Percentiles rank a stretch among this genome's conserved stretches.
Conservation (phyloP, 1,284 basidiomycete species). For the Moniliella sp. region DNA sequence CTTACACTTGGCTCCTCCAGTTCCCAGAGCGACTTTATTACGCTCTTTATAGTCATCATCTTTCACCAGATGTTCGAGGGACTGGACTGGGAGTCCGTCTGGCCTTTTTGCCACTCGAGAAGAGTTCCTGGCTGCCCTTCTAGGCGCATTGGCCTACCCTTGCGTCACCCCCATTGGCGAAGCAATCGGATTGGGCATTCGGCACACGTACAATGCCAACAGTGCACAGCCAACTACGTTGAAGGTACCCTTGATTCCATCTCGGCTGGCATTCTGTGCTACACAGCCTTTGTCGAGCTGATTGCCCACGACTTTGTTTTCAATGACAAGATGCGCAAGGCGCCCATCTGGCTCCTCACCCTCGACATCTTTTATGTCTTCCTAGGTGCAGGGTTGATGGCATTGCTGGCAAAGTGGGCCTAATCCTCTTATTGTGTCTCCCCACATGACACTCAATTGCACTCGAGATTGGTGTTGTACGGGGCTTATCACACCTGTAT, state of each 20-base stretch:
- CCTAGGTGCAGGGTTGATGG: constrained; percentile 36
- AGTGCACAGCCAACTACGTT: constrained; percentile 54
- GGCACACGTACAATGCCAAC: constrained; percentile 57
- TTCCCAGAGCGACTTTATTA: constrained; percentile 6
- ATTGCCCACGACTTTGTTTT: constrained; percentile 12
- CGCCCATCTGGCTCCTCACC: constrained; percentile 3
- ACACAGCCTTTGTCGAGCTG: constrained; percentile 73
- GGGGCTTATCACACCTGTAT: no score
- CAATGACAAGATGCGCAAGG: constrained; percentile 4
- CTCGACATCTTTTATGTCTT: constrained; percentile 29
- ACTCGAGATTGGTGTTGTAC: no score
- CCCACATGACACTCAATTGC: no score
- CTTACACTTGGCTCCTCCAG: constrained; percentile 31
- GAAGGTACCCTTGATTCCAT: constrained; percentile 63
- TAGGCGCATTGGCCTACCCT: constrained; percentile 6
- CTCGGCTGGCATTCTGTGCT: constrained; percentile 68
- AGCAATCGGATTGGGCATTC: constrained; percentile 53
- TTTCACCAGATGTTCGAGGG: constrained; percentile 24
- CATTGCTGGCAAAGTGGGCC: constrained; percentile 35
- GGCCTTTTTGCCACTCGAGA: constrained; percentile 10
- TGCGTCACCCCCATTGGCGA: constrained; percentile 40
- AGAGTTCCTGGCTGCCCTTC: not conserved
- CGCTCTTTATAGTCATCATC: constrained; percentile 25
- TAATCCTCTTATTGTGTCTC: no score
- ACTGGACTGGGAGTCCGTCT: constrained; percentile 14